Base-by-base conservation (phyloP, 495 filamentous ascomycete genomes). In the Penicillium nucicola region DNA sequence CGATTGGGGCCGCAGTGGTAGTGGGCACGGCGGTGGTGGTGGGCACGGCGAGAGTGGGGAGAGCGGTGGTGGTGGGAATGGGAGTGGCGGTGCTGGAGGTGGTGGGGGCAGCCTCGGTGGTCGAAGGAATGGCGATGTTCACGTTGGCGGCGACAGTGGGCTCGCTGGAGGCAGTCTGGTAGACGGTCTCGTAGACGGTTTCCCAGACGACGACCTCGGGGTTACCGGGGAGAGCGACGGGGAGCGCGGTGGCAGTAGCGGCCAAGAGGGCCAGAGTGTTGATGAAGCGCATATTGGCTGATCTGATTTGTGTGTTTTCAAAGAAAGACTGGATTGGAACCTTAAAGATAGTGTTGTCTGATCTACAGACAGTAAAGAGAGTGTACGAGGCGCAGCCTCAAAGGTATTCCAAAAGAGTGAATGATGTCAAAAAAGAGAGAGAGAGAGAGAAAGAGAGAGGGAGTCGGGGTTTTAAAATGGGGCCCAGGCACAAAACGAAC, bases 361-460 rank as follows among this genome's bases (percentile, higher is more conserved):
- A 48, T 48, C 46, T 48, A 48, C 46, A 48, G 46, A 48, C 46
- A 32, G 36, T 33, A 48, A 48, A 33, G 46, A 41, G 17, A 48
- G 46, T 48, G 28, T 4, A 18, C 14, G 25, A 48, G 46, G 46
- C 46, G 31, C 46, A 48, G 36, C 46, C 46, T 12, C 35, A 34
- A 15, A 39, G 9, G 34, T 32, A 48, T 48, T 37, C 13, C 40
- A 48, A 48, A 15, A 22, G 46, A 48, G 46, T 48, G 46, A 40
- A 37, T 48, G 46, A 25, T 48, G 25, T 9, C 23, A 20, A 44
- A 44, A 15, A n/a, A n/a, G n/a, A n/a, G n/a, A n/a, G n/a, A n/a
- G n/a, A n/a, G 23, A 33, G 20, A 39, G 37, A 12, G 22, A 41
- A 13, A 37, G 25, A 19, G 32, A 41, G 36, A 17, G 23, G 46